phyloP scores from a whole-genome alignment of 2,329 filamentous ascomycete species.

The Neoarthrinium moseri region DNA sequence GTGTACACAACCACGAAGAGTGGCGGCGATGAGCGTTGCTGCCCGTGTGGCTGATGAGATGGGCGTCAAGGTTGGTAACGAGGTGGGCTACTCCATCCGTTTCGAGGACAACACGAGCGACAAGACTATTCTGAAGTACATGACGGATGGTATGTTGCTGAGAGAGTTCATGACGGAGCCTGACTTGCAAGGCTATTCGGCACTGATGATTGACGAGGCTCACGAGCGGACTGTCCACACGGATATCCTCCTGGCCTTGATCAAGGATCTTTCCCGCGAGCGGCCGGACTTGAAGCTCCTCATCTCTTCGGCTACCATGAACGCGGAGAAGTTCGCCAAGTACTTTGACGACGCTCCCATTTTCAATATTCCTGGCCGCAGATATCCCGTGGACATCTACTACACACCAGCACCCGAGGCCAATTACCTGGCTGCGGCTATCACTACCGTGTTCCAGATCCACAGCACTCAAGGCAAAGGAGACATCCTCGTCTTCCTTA shows the following conservation, averaged over 20 bases:
- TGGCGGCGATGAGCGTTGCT: conserved; percentile 97
- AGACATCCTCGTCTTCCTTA: conserved; percentile 92
- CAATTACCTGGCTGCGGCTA: conserved; percentile 87
- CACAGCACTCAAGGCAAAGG: conserved; percentile 82
- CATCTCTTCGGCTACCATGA: conserved; percentile 92
- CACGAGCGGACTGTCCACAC: conserved; percentile 92
- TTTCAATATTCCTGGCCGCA: conserved; percentile 88
- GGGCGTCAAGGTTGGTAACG: conserved; percentile 82
- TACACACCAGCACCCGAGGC: conserved; percentile 89
- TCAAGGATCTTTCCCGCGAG: conserved; percentile 84
- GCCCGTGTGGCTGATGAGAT: conserved; percentile 93
- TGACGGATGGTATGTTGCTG: conserved; percentile 95
- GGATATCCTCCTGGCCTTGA: conserved; percentile 82
- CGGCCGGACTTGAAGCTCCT: conserved; percentile 85
- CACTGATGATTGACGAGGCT: conserved; percentile 94
- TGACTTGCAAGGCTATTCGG: conserved; percentile 77
- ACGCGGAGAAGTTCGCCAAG: conserved; percentile 85
- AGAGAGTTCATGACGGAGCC: conserved; percentile 89
- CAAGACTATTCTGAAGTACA: conserved; percentile 90
- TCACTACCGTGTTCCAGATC: conserved; percentile 93
- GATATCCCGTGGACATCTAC: conserved; percentile 87
- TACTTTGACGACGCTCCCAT: conserved; percentile 94
- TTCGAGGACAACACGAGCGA: conserved; percentile 92
- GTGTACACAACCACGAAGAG: conserved; percentile 90
- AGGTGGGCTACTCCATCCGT: conserved; percentile 92